phyloP scores from a whole-genome alignment of 257 asterid genomes.

The Lithospermum erythrorhizon region DNA sequence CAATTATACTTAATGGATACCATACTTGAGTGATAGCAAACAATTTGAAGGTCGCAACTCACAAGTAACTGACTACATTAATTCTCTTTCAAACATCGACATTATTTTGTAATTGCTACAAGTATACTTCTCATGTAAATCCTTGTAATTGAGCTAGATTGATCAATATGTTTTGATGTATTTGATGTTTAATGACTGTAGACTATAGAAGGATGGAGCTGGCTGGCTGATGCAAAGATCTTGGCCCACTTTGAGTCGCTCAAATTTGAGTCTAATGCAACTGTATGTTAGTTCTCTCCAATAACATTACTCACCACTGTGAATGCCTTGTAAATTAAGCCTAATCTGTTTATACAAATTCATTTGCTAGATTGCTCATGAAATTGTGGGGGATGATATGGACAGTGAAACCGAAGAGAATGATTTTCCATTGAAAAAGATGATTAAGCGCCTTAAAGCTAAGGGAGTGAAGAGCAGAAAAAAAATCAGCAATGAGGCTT shows the following conservation, averaged over 20 bases:
- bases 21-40: too few relatives aligned
- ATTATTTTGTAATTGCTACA: too few relatives aligned
- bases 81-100: too few relatives aligned
- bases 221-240: conserved; percentile 81
- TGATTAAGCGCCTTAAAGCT: conserved; percentile 81
- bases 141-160: neutral
- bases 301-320: neutral
- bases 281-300: conserved; percentile 30
- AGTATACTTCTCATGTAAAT: neutral
- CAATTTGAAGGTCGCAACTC: too few relatives aligned
- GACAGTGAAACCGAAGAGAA: conserved; percentile 88
- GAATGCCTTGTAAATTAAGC: neutral
- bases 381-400: conserved; percentile 52
- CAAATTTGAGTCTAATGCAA: conserved; percentile 65
- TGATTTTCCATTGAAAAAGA: conserved; percentile 88
- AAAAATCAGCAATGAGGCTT: conserved; percentile 51
- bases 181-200: conserved; percentile 20
- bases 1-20: too few relatives aligned
- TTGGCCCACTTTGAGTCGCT: conserved; percentile 72
- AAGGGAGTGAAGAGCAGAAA: conserved; percentile 72
- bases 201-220: conserved; percentile 60
- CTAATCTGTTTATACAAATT: neutral
- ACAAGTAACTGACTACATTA: too few relatives aligned
- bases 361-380: conserved; percentile 44
- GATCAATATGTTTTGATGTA: conserved; percentile 4